Conservation (phyloP, 169 alveolate species). For the Blepharisma undulans region DNA sequence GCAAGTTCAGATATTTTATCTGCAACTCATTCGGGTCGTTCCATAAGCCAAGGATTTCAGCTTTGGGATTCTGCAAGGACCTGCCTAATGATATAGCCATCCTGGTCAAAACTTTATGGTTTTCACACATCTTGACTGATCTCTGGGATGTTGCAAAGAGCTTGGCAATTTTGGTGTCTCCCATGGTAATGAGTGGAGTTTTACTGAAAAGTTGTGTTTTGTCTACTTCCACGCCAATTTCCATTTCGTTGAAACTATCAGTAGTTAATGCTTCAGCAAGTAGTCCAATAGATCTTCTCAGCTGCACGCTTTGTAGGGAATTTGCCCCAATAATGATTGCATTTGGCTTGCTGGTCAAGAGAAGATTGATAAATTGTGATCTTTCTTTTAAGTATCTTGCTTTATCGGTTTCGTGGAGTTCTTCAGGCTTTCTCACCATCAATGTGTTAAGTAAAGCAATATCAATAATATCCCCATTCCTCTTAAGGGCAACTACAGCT, state of each 20-base stretch:
- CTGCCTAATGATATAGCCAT: slow-evolving; percentile 83
- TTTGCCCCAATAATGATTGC: slow-evolving; percentile 19
- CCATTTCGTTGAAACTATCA: neutral
- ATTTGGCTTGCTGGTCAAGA: slow-evolving; percentile 6
- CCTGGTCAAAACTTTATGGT: slow-evolving; percentile 44
- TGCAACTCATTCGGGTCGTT: slow-evolving; percentile 49
- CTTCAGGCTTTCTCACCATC: neutral
- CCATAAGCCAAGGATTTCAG: slow-evolving; percentile 85
- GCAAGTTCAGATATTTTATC: slow-evolving; percentile 41
- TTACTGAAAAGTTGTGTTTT: neutral
- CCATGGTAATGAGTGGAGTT: slow-evolving; percentile 51
- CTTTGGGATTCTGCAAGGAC: slow-evolving; percentile 76
- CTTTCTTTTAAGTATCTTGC: neutral
- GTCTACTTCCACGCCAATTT: neutral
- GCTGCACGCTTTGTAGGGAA: neutral
- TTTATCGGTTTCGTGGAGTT: neutral
- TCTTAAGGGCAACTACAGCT: neutral
- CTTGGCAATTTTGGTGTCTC: slow-evolving; percentile 63
- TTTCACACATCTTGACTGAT: slow-evolving; percentile 53
- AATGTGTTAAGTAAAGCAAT: neutral
- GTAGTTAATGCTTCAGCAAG: neutral
- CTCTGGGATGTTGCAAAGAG: slow-evolving; percentile 67
- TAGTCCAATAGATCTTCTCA: neutral
- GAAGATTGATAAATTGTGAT: neutral
- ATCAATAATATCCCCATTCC: slow-evolving; percentile 12